Percentiles rank a stretch among this genome's conserved stretches.
phyloP scores from a whole-genome alignment of 768 basidiomycete species.

The Cystobasidium tubakii region DNA sequence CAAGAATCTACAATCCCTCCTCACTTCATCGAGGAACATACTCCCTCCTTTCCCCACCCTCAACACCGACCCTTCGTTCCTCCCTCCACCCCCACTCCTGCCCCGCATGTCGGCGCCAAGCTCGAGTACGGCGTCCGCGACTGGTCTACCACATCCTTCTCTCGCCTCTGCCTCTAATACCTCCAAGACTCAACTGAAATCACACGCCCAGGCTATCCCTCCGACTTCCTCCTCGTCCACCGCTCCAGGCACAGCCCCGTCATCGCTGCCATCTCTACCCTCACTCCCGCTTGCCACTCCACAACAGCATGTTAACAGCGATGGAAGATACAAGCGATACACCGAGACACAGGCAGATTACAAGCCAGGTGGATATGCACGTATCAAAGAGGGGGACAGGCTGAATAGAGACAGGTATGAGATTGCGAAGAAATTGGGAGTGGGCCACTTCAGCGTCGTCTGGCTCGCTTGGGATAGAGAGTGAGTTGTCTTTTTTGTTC shows the following conservation, averaged over 20 bases:
- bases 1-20: not conserved
- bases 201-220: too few species aligned
- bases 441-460: constrained; percentile 22
- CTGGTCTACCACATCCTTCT: too few species aligned
- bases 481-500: constrained; percentile 7
- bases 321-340: not conserved
- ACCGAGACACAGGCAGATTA: constrained; percentile 22
- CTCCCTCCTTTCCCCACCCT: not conserved
- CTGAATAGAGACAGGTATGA: constrained; percentile 25
- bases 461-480: constrained; percentile 29
- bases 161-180: too few species aligned
- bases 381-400: constrained; percentile 12
- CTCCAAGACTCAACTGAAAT: too few species aligned
- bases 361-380: constrained; percentile 14
- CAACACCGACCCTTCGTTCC: not conserved
- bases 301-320: not conserved
- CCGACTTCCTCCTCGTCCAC: too few species aligned
- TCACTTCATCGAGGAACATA: not conserved
- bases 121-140: not conserved
- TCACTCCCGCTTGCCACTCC: not conserved
- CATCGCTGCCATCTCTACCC: not conserved
- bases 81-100: not conserved
- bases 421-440: constrained; percentile 14
- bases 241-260: too few species aligned
- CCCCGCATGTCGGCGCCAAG: not conserved